Conservation (phyloP, 2,329 filamentous ascomycete genomes). For the Colletotrichum euphorbiae region DNA sequence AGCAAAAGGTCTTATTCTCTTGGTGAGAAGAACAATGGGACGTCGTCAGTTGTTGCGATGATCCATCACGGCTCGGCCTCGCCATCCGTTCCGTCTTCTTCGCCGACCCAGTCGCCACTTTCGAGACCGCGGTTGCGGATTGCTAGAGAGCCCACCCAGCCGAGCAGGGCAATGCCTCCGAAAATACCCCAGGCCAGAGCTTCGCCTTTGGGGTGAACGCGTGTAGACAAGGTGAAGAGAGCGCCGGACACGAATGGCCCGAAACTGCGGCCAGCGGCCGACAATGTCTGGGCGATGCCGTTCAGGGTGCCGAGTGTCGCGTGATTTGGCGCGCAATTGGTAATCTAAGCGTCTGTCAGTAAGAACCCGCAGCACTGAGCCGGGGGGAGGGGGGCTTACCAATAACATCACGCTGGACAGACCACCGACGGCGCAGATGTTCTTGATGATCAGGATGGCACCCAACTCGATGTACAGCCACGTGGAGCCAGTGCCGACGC, state of each 20-base stretch:
- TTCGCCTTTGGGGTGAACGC: slow-evolving; percentile 83
- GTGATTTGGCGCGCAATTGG: slow-evolving; percentile 89
- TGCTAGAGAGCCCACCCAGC: slow-evolving; percentile 82
- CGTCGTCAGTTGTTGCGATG: background rate
- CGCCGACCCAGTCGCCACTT: slow-evolving; percentile 65
- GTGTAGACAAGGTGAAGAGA: slow-evolving; percentile 83
- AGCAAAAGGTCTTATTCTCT: slow-evolving; percentile 6
- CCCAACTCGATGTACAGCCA: slow-evolving; percentile 88
- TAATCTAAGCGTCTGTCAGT: slow-evolving; percentile 70
- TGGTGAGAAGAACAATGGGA: background rate
- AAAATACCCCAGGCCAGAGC: slow-evolving; percentile 89
- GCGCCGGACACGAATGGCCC: slow-evolving; percentile 91
- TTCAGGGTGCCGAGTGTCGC: slow-evolving; percentile 90
- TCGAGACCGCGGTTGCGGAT: slow-evolving; percentile 75
- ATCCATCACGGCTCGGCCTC: slow-evolving; percentile 34
- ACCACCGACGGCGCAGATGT: slow-evolving; percentile 88
- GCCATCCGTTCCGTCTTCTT: slow-evolving; percentile 47
- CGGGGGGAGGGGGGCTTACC: slow-evolving; percentile 62
- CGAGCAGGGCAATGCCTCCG: slow-evolving; percentile 82
- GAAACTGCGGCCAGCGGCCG: slow-evolving; percentile 86
- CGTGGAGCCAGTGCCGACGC: slow-evolving; percentile 69
- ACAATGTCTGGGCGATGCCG: slow-evolving; percentile 92
- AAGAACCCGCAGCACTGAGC: background rate
- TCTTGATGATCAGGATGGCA: slow-evolving; percentile 85
- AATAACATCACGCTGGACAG: slow-evolving; percentile 89